Percentiles rank a stretch among this genome's conserved stretches.
Conservation (phyloP, 208 protist genomes). For the Wallacemonas sp. region DNA sequence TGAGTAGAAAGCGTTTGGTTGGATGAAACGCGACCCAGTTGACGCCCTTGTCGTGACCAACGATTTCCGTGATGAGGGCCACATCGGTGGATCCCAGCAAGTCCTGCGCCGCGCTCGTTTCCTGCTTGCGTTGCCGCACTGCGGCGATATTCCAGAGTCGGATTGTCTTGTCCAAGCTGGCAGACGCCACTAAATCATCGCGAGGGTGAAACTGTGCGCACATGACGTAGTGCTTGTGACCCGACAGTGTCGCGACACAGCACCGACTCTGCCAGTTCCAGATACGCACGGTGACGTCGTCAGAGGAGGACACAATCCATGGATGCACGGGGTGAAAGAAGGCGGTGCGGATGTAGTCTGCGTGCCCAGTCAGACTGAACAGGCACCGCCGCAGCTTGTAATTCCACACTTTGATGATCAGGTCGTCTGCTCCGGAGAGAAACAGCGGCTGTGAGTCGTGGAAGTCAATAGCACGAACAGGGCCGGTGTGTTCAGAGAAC, state of each 20-base stretch:
- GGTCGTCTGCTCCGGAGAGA: conserved; percentile 99
- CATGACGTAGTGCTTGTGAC: conserved; percentile 99
- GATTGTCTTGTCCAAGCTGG: conserved; percentile 99
- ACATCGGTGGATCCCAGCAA: conserved; percentile 95
- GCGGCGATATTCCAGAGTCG: conserved; percentile 99
- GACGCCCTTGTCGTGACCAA: conserved; percentile 98
- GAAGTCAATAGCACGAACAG: conserved; percentile 98
- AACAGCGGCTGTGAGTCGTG: conserved; percentile 98
- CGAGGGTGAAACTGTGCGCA: conserved; percentile 96
- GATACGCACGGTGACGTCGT: conserved; percentile 99
- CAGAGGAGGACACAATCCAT: conserved; percentile 98
- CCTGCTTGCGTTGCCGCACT: conserved; percentile 65
- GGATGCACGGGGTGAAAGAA: conserved; percentile 96
- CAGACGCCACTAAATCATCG: conserved; percentile 96
- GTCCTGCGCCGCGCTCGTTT: conserved; percentile 81
- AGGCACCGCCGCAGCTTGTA: conserved; percentile 98
- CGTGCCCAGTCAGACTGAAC: conserved; percentile 97
- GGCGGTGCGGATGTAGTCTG: conserved; percentile 99
- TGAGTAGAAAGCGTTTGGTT: conserved; percentile 94
- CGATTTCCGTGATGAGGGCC: conserved; percentile 93
- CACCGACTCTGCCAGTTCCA: conserved; percentile 98
- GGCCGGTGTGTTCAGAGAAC: conserved; percentile 96
- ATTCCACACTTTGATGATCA: conserved; percentile 99
- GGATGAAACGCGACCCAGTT: conserved; percentile 99
- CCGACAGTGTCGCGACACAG: conserved; percentile 95